These are phyloP conservation scores for Pseudogymnoascus sp. DNA, from an alignment of 2,329 filamentous ascomycete species.

Conservation along the genomic window DNA sequence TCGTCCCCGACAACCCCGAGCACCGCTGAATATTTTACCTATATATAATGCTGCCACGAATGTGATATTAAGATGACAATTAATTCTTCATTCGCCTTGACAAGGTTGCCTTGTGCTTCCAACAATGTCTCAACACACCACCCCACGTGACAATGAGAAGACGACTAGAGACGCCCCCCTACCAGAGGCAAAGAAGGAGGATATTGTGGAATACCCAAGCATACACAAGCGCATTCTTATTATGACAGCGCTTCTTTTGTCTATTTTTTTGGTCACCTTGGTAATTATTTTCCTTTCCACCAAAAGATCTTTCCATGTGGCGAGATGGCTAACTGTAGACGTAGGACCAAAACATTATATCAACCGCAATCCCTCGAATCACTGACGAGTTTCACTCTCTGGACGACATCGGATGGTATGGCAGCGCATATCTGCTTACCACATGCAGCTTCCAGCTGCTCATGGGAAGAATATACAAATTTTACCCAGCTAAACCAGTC, in stretches of 20 bases:
- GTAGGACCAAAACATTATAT: slow-evolving; percentile 25
- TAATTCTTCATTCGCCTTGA: background rate
- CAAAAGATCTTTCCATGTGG: background rate
- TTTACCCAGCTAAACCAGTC: slow-evolving; percentile 26
- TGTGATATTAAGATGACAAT: background rate
- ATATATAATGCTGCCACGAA: background rate
- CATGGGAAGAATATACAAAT: slow-evolving; percentile 24
- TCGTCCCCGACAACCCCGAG: background rate
- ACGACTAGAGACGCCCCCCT: slow-evolving; percentile 4
- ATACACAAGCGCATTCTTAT: slow-evolving; percentile 21
- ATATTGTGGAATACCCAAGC: slow-evolving; percentile 16
- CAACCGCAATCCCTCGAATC: slow-evolving; percentile 19
- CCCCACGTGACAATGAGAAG: slow-evolving; percentile 14
- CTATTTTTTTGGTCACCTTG: slow-evolving; percentile 23
- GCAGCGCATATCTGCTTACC: slow-evolving; percentile 31
- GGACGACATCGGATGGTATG: slow-evolving; percentile 32
- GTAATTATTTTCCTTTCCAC: slow-evolving; percentile 15
- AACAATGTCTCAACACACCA: slow-evolving; percentile 10
- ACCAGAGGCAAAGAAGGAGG: slow-evolving; percentile 8
- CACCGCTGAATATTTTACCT: background rate
- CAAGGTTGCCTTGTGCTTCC: slow-evolving; percentile 4
- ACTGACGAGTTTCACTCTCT: slow-evolving; percentile 22
- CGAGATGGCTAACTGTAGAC: slow-evolving; percentile 2
- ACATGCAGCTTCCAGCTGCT: slow-evolving; percentile 22
- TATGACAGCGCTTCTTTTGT: slow-evolving; percentile 22